These are phyloP conservation scores for thale cress (Arabidopsis thaliana) DNA, from an alignment of 345 rosid genomes.

Conservation along the genomic window DNA sequence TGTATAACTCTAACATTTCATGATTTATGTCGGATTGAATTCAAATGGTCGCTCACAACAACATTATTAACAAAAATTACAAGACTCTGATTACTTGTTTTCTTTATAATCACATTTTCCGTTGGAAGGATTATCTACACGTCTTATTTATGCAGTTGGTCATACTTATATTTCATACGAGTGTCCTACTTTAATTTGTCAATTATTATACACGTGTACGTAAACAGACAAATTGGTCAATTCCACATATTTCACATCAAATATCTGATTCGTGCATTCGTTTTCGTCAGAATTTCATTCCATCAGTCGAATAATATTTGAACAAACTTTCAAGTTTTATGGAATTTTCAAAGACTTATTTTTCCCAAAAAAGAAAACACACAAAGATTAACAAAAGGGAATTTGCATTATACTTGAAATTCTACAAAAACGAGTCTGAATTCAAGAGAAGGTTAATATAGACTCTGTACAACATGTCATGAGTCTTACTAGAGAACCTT, in stretches of 20 bases:
- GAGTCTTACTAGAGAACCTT: conserved; percentile 17
- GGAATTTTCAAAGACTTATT: background rate
- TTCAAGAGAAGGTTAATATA: conserved; percentile 21
- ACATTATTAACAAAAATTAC: background rate
- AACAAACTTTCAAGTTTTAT: background rate
- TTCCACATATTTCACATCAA: conserved; percentile 20
- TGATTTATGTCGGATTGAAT: background rate
- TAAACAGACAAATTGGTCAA: conserved; percentile 27
- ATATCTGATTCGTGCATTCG: conserved; percentile 22
- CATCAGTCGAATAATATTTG: background rate
- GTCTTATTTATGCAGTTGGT: conserved; percentile 38
- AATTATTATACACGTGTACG: conserved; percentile 18
- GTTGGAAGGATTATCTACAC: conserved; percentile 16
- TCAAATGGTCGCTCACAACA: background rate
- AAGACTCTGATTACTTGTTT: background rate
- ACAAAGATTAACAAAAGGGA: background rate
- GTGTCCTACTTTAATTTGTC: conserved; percentile 29
- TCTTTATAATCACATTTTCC: conserved; percentile 6
- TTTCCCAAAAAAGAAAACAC: background rate
- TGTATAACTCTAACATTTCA: background rate
- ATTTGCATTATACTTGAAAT: conserved; percentile 12
- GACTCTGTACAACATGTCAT: conserved; percentile 38
- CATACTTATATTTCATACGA: conserved; percentile 24
- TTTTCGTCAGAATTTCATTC: background rate
- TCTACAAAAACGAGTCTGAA: conserved; percentile 32